phyloP scores from a whole-genome alignment of 768 basidiomycete genomes.

The Boletellus ananiceps region DNA sequence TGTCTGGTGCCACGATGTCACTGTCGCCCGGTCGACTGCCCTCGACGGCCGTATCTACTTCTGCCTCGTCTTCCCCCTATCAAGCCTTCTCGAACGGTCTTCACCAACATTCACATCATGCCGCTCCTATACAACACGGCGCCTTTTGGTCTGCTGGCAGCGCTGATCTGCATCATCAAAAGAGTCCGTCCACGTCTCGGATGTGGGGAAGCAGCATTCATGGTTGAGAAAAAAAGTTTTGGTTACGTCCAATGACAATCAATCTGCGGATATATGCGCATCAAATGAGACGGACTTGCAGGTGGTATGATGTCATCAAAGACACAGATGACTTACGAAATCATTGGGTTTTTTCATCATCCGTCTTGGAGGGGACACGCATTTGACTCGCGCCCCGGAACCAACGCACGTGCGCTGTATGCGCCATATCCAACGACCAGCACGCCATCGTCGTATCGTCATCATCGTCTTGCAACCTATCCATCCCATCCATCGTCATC shows the following conservation, averaged over 20 bases:
- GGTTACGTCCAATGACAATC: not conserved
- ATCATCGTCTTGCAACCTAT: too few relatives aligned
- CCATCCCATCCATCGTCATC: too few relatives aligned
- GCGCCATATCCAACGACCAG: too few relatives aligned
- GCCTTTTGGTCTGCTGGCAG: slow-evolving; percentile 4
- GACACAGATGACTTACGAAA: too few relatives aligned
- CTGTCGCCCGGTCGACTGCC: not conserved
- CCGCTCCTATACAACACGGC: too few relatives aligned
- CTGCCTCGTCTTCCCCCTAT: slow-evolving; percentile 5
- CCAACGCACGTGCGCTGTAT: too few relatives aligned
- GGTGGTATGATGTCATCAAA: too few relatives aligned
- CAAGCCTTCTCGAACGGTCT: slow-evolving; percentile 11
- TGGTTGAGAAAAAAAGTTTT: slow-evolving; percentile 12
- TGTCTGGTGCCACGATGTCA: slow-evolving; percentile 7
- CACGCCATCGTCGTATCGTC: too few relatives aligned
- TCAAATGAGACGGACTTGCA: too few relatives aligned
- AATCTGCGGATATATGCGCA: not conserved
- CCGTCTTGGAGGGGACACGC: too few relatives aligned
- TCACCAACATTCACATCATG: slow-evolving; percentile 10
- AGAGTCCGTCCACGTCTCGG: slow-evolving; percentile 17
- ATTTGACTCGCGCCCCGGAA: too few relatives aligned
- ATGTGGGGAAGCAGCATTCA: slow-evolving; percentile 18
- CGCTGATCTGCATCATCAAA: slow-evolving; percentile 11
- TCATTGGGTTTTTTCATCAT: too few relatives aligned
- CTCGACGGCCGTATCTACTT: not conserved